Evolutionary conservation across 1,139 yeast species (phyloP).

Genomic region (Hyphopichia burtonii): DNA sequence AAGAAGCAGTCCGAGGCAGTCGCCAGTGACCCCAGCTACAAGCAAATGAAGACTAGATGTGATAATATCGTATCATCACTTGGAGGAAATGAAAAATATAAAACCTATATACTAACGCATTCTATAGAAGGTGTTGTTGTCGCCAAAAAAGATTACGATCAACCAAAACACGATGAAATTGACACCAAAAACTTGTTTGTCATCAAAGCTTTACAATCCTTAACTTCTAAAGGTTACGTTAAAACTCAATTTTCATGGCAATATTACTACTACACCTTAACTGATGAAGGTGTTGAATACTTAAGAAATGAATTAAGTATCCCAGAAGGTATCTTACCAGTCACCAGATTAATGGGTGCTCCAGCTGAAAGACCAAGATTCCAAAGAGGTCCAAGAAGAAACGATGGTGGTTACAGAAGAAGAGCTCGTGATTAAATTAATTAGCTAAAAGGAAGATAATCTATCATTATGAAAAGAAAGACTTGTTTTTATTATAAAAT

Average conservation of each 20-base stretch:
- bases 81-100: too few relatives aligned
- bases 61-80: neutral
- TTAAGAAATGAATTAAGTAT: constrained; percentile 97
- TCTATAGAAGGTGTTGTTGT: constrained; percentile 94
- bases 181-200: constrained; percentile 97
- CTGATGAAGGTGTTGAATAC: constrained; percentile 99
- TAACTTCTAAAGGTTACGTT: constrained; percentile 98
- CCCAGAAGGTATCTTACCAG: constrained; percentile 98
- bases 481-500: neutral
- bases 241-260: constrained; percentile 99
- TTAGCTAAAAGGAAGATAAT: neutral
- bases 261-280: constrained; percentile 99
- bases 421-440: constrained; percentile 46
- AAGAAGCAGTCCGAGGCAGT: too few relatives aligned
- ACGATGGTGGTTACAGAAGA: constrained; percentile 40
- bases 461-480: constrained; percentile 8
- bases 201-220: constrained; percentile 99
- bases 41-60: too few relatives aligned
- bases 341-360: constrained; percentile 95
- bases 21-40: too few relatives aligned
- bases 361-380: constrained; percentile 78
- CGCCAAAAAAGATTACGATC: constrained; percentile 98
- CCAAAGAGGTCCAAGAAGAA: constrained; percentile 41
- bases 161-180: constrained; percentile 96
- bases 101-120: constrained; percentile 31